phyloP scores from a whole-genome alignment of 1,284 basidiomycete genomes.

The Mycosarcoma mackinlayi region DNA sequence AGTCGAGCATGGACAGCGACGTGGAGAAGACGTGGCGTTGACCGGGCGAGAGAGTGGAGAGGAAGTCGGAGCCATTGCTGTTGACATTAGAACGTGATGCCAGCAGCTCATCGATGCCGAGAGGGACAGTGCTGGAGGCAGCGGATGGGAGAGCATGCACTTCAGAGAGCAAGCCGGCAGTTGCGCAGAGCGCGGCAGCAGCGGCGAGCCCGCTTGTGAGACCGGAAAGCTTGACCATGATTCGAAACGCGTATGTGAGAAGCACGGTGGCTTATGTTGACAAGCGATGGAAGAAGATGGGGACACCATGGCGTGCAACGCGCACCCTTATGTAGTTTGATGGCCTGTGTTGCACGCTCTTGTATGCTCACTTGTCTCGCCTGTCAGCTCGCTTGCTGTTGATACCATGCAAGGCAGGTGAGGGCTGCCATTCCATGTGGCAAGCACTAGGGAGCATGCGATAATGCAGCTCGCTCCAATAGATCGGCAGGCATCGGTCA shows the following conservation, averaged over 20 bases:
- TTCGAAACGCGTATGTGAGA: too few relatives aligned
- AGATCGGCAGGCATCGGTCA: constrained; percentile 1
- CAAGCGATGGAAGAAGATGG: background rate
- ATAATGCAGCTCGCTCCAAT: background rate
- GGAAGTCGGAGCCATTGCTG: constrained; percentile 21
- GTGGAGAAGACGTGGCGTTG: constrained; percentile 28
- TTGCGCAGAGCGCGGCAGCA: constrained; percentile 9
- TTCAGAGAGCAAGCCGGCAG: background rate
- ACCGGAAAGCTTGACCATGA: constrained; percentile 22
- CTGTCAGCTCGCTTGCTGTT: too few relatives aligned
- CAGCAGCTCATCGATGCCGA: constrained; percentile 19
- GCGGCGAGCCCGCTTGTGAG: constrained; percentile 9
- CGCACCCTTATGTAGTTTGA: too few relatives aligned
- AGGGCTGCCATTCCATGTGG: too few relatives aligned
- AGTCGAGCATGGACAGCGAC: constrained; percentile 22
- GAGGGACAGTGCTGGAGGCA: background rate
- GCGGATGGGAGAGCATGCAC: constrained; percentile 12
- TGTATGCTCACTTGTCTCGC: too few relatives aligned
- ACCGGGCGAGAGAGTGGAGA: constrained; percentile 21
- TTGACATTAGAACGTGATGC: constrained; percentile 2
- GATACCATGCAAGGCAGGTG: too few relatives aligned
- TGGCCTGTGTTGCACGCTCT: too few relatives aligned
- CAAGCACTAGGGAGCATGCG: background rate
- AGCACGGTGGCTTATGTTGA: background rate
- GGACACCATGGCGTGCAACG: background rate